Conservation (phyloP, 768 basidiomycete species). For the Hortiboletus flavorubellus region DNA sequence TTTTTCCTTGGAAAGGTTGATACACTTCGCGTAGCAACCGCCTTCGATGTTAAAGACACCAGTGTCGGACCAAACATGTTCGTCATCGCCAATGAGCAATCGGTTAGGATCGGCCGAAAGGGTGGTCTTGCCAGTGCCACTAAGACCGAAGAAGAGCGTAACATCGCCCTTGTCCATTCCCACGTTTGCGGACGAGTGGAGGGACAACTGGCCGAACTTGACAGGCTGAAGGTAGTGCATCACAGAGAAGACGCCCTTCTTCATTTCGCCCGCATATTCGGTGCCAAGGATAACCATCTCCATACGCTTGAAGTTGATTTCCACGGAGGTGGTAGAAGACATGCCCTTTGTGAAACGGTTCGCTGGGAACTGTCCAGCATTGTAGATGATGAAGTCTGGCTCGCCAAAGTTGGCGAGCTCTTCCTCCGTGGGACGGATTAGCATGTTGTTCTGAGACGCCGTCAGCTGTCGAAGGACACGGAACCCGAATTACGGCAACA, state of each 20-base stretch:
- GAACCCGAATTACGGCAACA: slow-evolving; percentile 9
- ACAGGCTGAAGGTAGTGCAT: slow-evolving; percentile 99
- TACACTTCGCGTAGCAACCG: slow-evolving; percentile 97
- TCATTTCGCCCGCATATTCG: slow-evolving; percentile 99
- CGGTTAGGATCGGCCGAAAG: slow-evolving; percentile 95
- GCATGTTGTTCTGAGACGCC: slow-evolving; percentile 85
- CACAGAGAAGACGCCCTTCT: slow-evolving; percentile 99
- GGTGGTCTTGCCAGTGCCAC: slow-evolving; percentile 98
- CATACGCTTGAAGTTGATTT: slow-evolving; percentile 99
- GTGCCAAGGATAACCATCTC: slow-evolving; percentile 99
- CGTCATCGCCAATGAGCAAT: slow-evolving; percentile 95
- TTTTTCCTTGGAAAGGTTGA: slow-evolving; percentile 95
- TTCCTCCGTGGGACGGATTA: slow-evolving; percentile 95
- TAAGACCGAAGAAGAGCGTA: slow-evolving; percentile 98
- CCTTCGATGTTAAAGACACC: slow-evolving; percentile 99
- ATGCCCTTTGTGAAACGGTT: slow-evolving; percentile 99
- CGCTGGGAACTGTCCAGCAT: slow-evolving; percentile 99
- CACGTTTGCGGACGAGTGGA: slow-evolving; percentile 98
- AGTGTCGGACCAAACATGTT: slow-evolving; percentile 98
- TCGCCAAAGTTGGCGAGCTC: slow-evolving; percentile 94
- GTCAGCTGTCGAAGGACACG: slow-evolving; percentile 7
- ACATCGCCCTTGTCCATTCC: slow-evolving; percentile 87
- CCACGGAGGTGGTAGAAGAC: slow-evolving; percentile 97
- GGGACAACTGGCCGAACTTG: slow-evolving; percentile 95
- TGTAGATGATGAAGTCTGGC: slow-evolving; percentile 99